phyloP scores from a whole-genome alignment of 225 moss, liverwort and hornwort genomes.

The Takakia lepidozioides region DNA sequence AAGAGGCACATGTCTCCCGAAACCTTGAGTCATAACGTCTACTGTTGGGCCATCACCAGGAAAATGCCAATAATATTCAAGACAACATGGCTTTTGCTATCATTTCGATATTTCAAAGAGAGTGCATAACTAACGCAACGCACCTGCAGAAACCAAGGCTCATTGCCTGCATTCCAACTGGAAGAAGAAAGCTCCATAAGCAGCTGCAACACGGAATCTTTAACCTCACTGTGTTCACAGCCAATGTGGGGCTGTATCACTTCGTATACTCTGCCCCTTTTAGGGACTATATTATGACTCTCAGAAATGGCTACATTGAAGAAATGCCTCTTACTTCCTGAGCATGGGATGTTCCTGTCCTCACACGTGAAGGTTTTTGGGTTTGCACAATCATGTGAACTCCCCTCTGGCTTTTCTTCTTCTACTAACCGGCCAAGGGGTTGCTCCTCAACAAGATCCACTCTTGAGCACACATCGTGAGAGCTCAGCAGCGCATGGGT shows the following conservation, averaged over 20 bases:
- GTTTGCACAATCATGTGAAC: too few species aligned
- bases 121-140: too few species aligned
- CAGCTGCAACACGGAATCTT: slow-evolving; percentile 24
- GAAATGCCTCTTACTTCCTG: slow-evolving; percentile 34
- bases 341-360: slow-evolving; percentile 11
- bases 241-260: too few species aligned
- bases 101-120: too few species aligned
- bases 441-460: slow-evolving; percentile 3
- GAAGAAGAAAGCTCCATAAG: slow-evolving; percentile 28
- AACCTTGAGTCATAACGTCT: too few species aligned
- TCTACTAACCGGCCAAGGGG: neutral
- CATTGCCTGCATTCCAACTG: slow-evolving; percentile 19
- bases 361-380: too few species aligned
- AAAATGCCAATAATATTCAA: too few species aligned
- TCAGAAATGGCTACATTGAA: slow-evolving; percentile 11
- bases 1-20: too few species aligned
- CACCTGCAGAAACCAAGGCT: slow-evolving; percentile 48
- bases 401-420: too few species aligned
- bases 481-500: slow-evolving; percentile 14
- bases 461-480: slow-evolving; percentile 7
- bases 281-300: slow-evolving; percentile 3
- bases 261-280: slow-evolving; percentile 20
- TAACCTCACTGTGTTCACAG: slow-evolving; percentile 23
- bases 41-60: too few species aligned
- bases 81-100: too few species aligned